Evolutionary conservation across 495 filamentous ascomycete species (phyloP).

Genomic region (Podospora didyma): DNA sequence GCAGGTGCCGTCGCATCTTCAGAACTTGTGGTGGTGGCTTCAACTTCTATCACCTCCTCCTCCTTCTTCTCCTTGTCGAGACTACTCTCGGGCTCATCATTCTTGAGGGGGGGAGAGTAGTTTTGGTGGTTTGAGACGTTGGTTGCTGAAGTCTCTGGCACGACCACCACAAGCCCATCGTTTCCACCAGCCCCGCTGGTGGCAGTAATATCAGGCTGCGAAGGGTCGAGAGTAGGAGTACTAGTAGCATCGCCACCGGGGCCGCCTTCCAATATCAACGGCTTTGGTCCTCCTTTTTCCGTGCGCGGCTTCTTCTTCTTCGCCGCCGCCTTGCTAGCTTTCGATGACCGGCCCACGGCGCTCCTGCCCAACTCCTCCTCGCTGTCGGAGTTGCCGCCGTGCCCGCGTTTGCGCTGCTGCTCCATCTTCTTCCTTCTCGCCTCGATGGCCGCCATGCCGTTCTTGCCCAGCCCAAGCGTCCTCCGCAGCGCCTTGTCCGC

Average conservation of each 20-base stretch:
- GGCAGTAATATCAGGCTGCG: too few species aligned
- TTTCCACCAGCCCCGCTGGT: not conserved
- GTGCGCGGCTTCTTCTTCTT: not conserved
- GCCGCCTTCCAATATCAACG: conserved; percentile 5
- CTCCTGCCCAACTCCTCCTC: conserved; percentile 62
- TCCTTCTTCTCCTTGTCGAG: conserved; percentile 6
- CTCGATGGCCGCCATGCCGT: not conserved
- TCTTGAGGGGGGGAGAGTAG: too few species aligned
- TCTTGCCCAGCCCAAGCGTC: conserved; percentile 27
- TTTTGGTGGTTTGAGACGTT: too few species aligned
- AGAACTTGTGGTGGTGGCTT: too few species aligned
- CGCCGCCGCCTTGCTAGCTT: not conserved
- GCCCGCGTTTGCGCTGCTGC: conserved; percentile 7
- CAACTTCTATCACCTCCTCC: too few species aligned
- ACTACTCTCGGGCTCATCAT: too few species aligned
- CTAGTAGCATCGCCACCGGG: not conserved
- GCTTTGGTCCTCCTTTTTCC: not conserved
- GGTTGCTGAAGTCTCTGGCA: not conserved
- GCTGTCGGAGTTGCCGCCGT: conserved; percentile 34
- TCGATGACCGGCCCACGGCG: conserved; percentile 46
- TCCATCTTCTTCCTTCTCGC: not conserved
- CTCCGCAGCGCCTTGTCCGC: conserved; percentile 24
- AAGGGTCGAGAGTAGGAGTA: too few species aligned
- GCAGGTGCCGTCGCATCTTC: too few species aligned
- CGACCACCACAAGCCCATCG: not conserved